Percentiles rank a stretch among this genome's conserved stretches.
Evolutionary conservation across 148 eudicot species (phyloP).

Genomic region (Salicornia ramosissima): DNA sequence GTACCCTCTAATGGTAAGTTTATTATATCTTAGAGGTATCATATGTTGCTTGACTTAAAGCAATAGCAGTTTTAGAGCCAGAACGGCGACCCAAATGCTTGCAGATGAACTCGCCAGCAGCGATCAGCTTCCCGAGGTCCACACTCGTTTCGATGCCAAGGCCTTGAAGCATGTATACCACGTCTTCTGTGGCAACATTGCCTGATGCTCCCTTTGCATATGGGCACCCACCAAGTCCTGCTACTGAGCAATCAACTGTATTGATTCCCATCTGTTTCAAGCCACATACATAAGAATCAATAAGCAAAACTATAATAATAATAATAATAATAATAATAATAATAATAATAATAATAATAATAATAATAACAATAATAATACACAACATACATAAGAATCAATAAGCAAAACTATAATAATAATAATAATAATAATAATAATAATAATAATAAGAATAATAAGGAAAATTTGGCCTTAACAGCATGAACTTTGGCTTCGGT

Average conservation of each 20-base stretch:
- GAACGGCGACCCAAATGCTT: constrained; percentile 49
- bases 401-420: not conserved
- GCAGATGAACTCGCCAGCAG: constrained; percentile 62
- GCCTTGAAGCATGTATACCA: constrained; percentile 69
- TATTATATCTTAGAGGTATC: constrained; percentile 42
- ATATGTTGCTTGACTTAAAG: constrained; percentile 42
- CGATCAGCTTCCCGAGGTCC: constrained; percentile 43
- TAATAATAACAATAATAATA: no score
- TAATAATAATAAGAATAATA: no score
- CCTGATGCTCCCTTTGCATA: constrained; percentile 77
- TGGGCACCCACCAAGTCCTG: constrained; percentile 74
- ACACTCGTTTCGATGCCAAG: constrained; percentile 54
- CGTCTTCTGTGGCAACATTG: constrained; percentile 71
- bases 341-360: no score
- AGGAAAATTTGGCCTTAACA: no score
- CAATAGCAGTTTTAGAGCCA: constrained; percentile 55
- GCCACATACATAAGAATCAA: constrained; percentile 1
- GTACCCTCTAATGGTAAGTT: not conserved
- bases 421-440: no score
- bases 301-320: not conserved
- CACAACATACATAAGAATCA: constrained; percentile 5
- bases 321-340: no score
- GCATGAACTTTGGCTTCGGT: no score
- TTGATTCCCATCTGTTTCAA: constrained; percentile 56
- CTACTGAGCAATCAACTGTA: constrained; percentile 49